Conservation (phyloP, 2,329 filamentous ascomycete genomes). For the Nigrospora osmanthi region DNA sequence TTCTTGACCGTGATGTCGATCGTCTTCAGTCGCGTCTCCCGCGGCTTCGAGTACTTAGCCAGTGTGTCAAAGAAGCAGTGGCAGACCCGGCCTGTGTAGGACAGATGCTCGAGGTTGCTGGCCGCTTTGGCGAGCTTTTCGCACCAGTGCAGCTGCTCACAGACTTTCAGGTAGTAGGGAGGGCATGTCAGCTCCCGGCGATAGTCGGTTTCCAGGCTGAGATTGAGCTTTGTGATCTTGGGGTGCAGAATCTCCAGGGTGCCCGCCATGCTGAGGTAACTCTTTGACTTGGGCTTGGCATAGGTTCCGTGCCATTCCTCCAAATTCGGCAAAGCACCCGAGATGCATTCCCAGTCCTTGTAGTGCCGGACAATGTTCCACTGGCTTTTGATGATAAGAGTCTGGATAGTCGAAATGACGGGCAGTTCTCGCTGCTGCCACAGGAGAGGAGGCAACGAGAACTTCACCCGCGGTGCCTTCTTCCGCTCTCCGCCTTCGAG, state of each 20-base stretch:
- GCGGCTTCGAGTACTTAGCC: slow-evolving; percentile 37
- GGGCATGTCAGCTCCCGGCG: slow-evolving; percentile 55
- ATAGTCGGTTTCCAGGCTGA: slow-evolving; percentile 67
- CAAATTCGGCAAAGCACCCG: slow-evolving; percentile 57
- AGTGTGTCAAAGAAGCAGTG: slow-evolving; percentile 58
- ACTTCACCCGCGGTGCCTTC: slow-evolving; percentile 64
- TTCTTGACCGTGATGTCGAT: slow-evolving; percentile 69
- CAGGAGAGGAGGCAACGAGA: slow-evolving; percentile 21
- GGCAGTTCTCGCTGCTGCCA: slow-evolving; percentile 28
- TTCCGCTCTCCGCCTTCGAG: slow-evolving; percentile 71
- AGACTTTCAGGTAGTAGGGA: slow-evolving; percentile 52
- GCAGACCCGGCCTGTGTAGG: slow-evolving; percentile 67
- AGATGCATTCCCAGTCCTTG: slow-evolving; percentile 55
- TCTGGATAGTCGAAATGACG: slow-evolving; percentile 48
- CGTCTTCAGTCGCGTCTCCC: slow-evolving; percentile 48
- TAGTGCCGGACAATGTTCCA: slow-evolving; percentile 66
- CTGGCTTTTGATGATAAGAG: slow-evolving; percentile 65
- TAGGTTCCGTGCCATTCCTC: slow-evolving; percentile 55
- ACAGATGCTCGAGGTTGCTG: slow-evolving; percentile 57
- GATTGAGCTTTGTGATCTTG: slow-evolving; percentile 53
- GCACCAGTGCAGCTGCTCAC: slow-evolving; percentile 57
- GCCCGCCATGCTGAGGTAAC: slow-evolving; percentile 60
- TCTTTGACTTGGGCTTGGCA: slow-evolving; percentile 68
- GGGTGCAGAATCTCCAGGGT: slow-evolving; percentile 51
- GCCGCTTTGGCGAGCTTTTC: slow-evolving; percentile 51